Evolutionary conservation across 495 filamentous ascomycete species (phyloP), one percentile per base, ranked within the genome.

Genomic region (Chaetomium tenue): DNA sequence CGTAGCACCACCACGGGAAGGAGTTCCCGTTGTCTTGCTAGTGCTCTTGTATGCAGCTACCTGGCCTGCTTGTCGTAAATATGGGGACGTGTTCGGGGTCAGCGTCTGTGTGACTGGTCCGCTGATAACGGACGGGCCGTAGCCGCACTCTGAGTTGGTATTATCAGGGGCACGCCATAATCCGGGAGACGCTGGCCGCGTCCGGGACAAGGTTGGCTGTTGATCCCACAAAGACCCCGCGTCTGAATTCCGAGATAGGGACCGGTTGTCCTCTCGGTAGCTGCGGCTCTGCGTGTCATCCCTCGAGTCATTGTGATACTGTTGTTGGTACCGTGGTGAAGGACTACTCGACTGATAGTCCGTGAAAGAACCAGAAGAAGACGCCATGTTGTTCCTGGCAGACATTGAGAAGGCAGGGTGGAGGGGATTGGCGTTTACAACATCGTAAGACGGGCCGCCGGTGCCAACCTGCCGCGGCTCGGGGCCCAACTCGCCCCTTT

Each of bases 91-190:
- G 23, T 28, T 54, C 1, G 60, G 60, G 11, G 60, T 61, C 12
- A 61, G 13, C 5, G 60, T 54, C 30, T 53, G 60, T 12, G 60
- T 61, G 0, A 53, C 13, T 4, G 48, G 13, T 15, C 60, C 37
- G 30, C 60, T 54, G 22, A 61, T 33, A 15, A 53, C 60, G 11
- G 60, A 61, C 37, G 13, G 33, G 8, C 42, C 57, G 16, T 59
- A 59, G 23, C 18, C 40, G 11, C 0, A 33, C 23, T 47, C 57
- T 6, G 42, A n/a, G 1, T 33, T 42, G 18, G 18, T 12, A 2
- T 18, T 7, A 6, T 16, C n/a, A n/a, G n/a, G 23, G 13, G 22
- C 28, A 18, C 1, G 23, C 12, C 13, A 40, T 22, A 16, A 8
- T n/a, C 11, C 9, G 8, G 30, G 33, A n/a, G 30, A 39, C 13